Evolutionary conservation across 257 asterid genomes (phyloP).

Genomic region (Pogostemon cablin): DNA sequence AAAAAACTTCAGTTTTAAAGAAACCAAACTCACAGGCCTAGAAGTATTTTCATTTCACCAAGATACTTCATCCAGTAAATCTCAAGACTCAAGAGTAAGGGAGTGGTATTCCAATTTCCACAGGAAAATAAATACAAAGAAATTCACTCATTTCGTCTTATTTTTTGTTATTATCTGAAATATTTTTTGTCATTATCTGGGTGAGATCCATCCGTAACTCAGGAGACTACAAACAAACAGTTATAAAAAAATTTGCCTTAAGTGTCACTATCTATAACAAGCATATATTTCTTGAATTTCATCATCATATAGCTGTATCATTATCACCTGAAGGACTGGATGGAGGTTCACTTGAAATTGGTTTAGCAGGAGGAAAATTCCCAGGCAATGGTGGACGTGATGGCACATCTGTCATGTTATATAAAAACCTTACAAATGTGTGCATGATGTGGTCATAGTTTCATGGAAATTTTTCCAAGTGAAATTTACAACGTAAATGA

Average conservation of each 20-base stretch:
- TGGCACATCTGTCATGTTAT: constrained; percentile 31
- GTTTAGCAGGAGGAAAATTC: constrained; percentile 42
- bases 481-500: constrained; percentile 20
- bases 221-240: neutral
- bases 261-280: constrained; percentile 16
- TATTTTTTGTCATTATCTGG: neutral
- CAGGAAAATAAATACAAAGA: neutral
- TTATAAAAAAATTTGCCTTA: constrained; percentile 11
- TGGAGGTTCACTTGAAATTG: constrained; percentile 48
- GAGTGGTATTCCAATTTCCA: neutral
- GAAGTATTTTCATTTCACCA: constrained; percentile 21
- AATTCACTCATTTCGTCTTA: neutral
- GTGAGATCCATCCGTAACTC: constrained; percentile 10
- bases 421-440: constrained; percentile 23
- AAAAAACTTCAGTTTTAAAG: neutral
- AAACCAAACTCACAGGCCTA: neutral
- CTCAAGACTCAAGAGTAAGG: neutral
- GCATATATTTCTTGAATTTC: constrained; percentile 15
- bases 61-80: neutral
- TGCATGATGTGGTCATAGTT: constrained; percentile 22
- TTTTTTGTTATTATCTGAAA: neutral
- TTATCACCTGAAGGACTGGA: constrained; percentile 68
- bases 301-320: neutral
- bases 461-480: constrained; percentile 25
- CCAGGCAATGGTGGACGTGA: constrained; percentile 47